phyloP scores from a whole-genome alignment of 108 stramenopile species.

The Conticribra guillardii region DNA sequence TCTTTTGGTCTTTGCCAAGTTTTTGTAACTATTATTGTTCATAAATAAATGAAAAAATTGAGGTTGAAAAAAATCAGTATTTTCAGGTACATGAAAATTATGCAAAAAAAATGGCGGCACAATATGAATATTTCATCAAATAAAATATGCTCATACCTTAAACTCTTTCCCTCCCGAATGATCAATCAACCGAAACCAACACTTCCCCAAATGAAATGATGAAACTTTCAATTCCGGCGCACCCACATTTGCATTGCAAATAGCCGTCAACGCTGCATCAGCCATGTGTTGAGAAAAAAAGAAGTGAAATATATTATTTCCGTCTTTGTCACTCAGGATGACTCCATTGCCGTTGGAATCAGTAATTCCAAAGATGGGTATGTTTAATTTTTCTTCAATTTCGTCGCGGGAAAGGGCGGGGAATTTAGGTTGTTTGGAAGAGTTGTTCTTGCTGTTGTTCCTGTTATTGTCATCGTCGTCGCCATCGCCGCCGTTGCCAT shows the following conservation, averaged over 20 bases:
- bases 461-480: slow-evolving; percentile 21
- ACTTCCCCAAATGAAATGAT: slow-evolving; percentile 52
- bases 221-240: slow-evolving; percentile 42
- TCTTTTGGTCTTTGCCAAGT: slow-evolving; percentile 27
- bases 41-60: not conserved
- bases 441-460: not conserved
- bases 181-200: slow-evolving; percentile 46
- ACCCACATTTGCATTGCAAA: slow-evolving; percentile 36
- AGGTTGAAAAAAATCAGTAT: not conserved
- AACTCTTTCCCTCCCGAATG: slow-evolving; percentile 20
- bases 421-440: slow-evolving; percentile 23
- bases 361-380: slow-evolving; percentile 51
- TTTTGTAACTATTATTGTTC: slow-evolving; percentile 23
- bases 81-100: not conserved
- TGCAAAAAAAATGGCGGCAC: too few relatives aligned
- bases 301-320: slow-evolving; percentile 48
- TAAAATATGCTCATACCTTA: not conserved
- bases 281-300: slow-evolving; percentile 53
- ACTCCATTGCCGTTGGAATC: slow-evolving; percentile 51
- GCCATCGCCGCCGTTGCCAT: slow-evolving; percentile 20
- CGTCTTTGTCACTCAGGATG: slow-evolving; percentile 33
- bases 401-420: slow-evolving; percentile 50
- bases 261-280: slow-evolving; percentile 24
- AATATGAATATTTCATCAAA: not conserved
- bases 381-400: slow-evolving; percentile 50